phyloP scores from a whole-genome alignment of 1,284 basidiomycete genomes.

The Trichosporon asahii region DNA sequence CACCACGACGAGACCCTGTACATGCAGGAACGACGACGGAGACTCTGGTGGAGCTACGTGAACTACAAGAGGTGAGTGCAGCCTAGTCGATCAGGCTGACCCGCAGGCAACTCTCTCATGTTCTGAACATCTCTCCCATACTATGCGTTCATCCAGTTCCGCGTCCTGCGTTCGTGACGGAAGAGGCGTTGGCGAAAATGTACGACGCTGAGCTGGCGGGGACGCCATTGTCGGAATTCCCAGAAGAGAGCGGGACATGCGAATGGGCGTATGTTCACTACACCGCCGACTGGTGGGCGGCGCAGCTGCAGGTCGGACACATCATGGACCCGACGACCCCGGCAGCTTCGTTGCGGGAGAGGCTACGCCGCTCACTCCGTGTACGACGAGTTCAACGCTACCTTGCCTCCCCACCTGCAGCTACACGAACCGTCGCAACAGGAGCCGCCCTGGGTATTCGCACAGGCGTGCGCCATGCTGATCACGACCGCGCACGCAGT shows the following conservation, averaged over 20 bases:
- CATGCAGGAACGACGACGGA: not conserved
- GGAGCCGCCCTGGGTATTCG: conserved; percentile 8
- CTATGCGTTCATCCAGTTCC: not conserved
- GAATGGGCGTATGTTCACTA: conserved; percentile 3
- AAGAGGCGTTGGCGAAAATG: not conserved
- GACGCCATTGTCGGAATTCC: not conserved
- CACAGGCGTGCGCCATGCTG: conserved; percentile 7
- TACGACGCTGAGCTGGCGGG: not conserved
- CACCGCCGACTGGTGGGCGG: not conserved
- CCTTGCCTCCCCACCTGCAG: not conserved
- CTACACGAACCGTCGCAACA: not conserved
- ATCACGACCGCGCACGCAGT: conserved; percentile 5
- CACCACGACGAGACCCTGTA: not conserved
- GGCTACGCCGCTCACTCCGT: not conserved
- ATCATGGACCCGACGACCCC: not conserved
- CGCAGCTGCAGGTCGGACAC: not conserved
- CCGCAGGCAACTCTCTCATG: not conserved
- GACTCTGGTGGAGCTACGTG: not conserved
- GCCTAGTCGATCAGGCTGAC: not conserved
- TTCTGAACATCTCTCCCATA: not conserved
- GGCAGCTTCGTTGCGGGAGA: not conserved
- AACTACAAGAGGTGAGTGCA: not conserved
- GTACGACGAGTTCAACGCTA: not conserved
- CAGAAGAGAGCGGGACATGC: not conserved
- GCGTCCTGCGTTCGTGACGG: not conserved